Percentiles rank a stretch among this genome's conserved stretches.
These are phyloP conservation scores for Flaveria trinervia DNA, from an alignment of 129 eudicot genomes.

Conservation along the genomic window DNA sequence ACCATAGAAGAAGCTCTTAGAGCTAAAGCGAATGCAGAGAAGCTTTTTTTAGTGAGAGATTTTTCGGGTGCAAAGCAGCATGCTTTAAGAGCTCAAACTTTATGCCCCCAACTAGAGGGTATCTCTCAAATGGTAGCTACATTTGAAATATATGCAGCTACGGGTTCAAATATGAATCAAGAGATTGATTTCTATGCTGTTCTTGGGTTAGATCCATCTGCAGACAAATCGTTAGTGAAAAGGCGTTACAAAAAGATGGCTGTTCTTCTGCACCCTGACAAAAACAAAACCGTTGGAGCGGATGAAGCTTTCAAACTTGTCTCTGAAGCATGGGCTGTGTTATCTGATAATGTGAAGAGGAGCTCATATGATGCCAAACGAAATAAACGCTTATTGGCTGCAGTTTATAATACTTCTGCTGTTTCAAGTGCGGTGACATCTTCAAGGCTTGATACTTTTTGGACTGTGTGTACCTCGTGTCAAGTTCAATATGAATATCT, in stretches of 20 bases:
- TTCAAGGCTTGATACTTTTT: conserved; percentile 72
- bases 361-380: conserved; percentile 68
- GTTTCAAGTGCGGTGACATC: conserved; percentile 33
- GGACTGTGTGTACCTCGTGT: conserved; percentile 96
- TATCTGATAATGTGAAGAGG: conserved; percentile 71
- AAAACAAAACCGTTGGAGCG: conserved; percentile 93
- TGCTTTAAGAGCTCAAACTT: conserved; percentile 76
- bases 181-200: conserved; percentile 77
- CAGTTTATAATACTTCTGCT: conserved; percentile 39
- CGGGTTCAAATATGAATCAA: conserved; percentile 53
- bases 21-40: conserved; percentile 79
- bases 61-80: conserved; percentile 65
- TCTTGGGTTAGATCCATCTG: conserved; percentile 78
- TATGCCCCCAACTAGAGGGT: conserved; percentile 86
- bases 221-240: conserved; percentile 57
- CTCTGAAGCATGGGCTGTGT: conserved; percentile 81
- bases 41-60: conserved; percentile 65
- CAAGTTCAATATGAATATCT: conserved; percentile 95
- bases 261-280: conserved; percentile 89
- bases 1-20: conserved; percentile 76
- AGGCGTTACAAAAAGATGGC: conserved; percentile 85
- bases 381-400: conserved; percentile 41
- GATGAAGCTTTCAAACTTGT: conserved; percentile 87
- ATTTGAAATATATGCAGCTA: conserved; percentile 67
- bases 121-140: conserved; percentile 93